These are phyloP conservation scores for Coniochaeta sp. DNA, from an alignment of 2,329 filamentous ascomycete species.

Conservation along the genomic window DNA sequence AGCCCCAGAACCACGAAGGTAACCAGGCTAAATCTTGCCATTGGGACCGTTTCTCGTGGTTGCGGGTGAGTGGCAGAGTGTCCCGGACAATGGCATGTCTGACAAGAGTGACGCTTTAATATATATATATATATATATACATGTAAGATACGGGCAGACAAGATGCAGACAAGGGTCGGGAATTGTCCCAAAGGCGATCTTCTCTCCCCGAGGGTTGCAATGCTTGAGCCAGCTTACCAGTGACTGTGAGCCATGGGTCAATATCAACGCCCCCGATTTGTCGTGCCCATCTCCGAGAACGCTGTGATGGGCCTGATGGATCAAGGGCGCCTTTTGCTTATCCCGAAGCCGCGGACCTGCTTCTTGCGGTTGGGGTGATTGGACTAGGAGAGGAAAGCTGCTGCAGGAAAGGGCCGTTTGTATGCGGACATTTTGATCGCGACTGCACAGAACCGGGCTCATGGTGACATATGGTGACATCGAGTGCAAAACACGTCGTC, in stretches of 20 bases:
- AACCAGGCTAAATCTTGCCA: background rate
- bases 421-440: background rate
- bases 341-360: background rate
- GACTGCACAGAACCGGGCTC: too few species aligned
- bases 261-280: too few species aligned
- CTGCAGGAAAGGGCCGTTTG: background rate
- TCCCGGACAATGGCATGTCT: background rate
- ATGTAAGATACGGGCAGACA: too few species aligned
- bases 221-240: too few species aligned
- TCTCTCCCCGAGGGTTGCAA: background rate
- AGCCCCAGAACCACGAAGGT: background rate
- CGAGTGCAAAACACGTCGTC: too few species aligned
- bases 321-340: too few species aligned
- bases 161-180: background rate
- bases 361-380: background rate
- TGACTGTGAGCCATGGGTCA: too few species aligned
- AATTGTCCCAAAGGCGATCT: background rate
- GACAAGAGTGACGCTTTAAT: background rate
- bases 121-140: background rate
- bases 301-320: too few species aligned
- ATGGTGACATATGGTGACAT: too few species aligned
- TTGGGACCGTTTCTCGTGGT: background rate
- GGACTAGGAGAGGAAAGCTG: background rate
- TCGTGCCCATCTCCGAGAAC: background rate
- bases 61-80: background rate